Percentiles rank a stretch among this genome's conserved stretches.
These are phyloP conservation scores for Malus fusca DNA, from an alignment of 306 rosid genomes.

Conservation along the genomic window DNA sequence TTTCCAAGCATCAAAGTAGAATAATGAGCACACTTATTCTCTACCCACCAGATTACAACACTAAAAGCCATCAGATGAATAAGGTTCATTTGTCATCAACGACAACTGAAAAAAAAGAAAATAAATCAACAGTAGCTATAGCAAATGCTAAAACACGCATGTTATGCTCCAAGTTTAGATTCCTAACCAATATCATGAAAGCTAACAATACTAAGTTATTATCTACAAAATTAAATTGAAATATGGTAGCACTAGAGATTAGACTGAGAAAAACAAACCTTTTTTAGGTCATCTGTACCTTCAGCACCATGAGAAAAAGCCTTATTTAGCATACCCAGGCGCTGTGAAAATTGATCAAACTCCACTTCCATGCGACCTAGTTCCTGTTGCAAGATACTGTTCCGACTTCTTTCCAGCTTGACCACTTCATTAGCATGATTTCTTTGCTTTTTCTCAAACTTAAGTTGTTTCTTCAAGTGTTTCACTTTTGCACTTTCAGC, in stretches of 20 bases:
- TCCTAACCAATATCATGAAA: not conserved
- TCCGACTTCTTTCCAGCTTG: constrained; percentile 51
- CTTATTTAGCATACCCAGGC: constrained; percentile 46
- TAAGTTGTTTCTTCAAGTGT: constrained; percentile 50
- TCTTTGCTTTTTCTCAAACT: constrained; percentile 51
- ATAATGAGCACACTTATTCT: constrained; percentile 6
- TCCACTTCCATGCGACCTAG: constrained; percentile 51
- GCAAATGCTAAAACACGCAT: constrained; percentile 5
- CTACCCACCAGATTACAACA: constrained; percentile 18
- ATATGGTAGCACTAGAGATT: not conserved
- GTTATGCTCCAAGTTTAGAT: not conserved
- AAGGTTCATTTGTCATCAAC: constrained; percentile 19
- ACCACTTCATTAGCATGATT: constrained; percentile 47
- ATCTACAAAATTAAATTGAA: not conserved
- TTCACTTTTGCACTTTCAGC: constrained; percentile 37
- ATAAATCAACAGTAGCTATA: constrained; percentile 1
- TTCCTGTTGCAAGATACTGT: constrained; percentile 38
- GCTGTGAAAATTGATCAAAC: constrained; percentile 43
- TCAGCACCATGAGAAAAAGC: constrained; percentile 33
- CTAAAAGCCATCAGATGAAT: constrained; percentile 18
- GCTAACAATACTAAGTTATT: not conserved
- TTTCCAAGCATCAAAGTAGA: not conserved
- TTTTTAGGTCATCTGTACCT: constrained; percentile 29
- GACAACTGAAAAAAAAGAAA: constrained; percentile 16
- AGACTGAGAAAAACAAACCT: constrained; percentile 53